phyloP scores from a whole-genome alignment of 2,329 filamentous ascomycete genomes.

The Fusarium chaquense region DNA sequence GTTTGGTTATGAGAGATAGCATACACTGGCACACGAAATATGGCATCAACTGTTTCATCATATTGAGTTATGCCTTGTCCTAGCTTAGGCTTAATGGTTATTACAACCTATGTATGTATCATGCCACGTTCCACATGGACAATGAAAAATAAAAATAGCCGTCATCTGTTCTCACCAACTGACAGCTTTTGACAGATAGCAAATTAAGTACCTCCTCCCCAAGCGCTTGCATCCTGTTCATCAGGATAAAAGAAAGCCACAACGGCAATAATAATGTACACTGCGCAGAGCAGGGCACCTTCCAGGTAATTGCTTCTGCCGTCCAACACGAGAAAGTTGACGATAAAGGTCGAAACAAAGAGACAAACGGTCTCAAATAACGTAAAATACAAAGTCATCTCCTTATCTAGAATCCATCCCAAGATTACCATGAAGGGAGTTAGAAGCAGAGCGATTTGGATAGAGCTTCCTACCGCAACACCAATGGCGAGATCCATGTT shows the following conservation, averaged over 20 bases:
- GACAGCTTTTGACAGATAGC: background rate
- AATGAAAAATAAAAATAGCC: background rate
- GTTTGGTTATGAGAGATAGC: background rate
- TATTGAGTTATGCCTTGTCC: constrained; percentile 5
- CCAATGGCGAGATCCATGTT: constrained; percentile 82
- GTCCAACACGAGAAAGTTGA: constrained; percentile 88
- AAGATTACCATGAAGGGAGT: constrained; percentile 77
- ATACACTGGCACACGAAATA: background rate
- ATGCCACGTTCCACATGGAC: background rate
- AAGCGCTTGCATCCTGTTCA: constrained; percentile 59
- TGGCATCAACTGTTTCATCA: background rate
- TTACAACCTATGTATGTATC: background rate
- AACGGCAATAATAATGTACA: constrained; percentile 75
- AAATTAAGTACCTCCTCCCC: constrained; percentile 44
- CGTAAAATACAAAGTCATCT: constrained; percentile 87
- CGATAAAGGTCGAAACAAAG: constrained; percentile 85
- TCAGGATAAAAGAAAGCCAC: constrained; percentile 76
- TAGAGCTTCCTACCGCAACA: constrained; percentile 76
- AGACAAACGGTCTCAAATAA: constrained; percentile 89
- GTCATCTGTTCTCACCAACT: constrained; percentile 21
- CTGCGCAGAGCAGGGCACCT: constrained; percentile 75
- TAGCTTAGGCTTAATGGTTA: background rate
- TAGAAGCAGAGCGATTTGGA: constrained; percentile 79
- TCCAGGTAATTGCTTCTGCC: constrained; percentile 90
- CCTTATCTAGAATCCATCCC: constrained; percentile 75